phyloP scores from a whole-genome alignment of 345 rosid genomes.

The Brassica cretica region DNA sequence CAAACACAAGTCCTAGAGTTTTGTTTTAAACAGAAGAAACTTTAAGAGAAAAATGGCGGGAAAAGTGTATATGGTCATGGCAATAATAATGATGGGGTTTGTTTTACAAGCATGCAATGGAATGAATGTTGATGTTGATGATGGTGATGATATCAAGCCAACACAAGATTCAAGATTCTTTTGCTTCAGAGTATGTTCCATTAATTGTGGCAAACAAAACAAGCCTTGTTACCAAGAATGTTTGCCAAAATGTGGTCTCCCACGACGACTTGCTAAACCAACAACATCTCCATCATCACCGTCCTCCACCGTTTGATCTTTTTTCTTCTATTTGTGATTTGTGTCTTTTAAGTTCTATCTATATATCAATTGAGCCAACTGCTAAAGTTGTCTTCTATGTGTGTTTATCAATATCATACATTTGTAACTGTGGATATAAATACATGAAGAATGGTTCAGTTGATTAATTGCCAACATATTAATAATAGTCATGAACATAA shows the following conservation, averaged over 20 bases:
- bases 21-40: not conserved
- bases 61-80: slow-evolving; percentile 13
- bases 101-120: slow-evolving; percentile 32
- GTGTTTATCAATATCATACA: not conserved
- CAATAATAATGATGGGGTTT: slow-evolving; percentile 24
- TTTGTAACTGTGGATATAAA: no score
- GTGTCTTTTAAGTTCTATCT: not conserved
- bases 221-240: slow-evolving; percentile 29
- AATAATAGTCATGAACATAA: no score
- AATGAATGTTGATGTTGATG: not conserved
- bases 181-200: slow-evolving; percentile 36
- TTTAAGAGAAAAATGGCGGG: slow-evolving; percentile 26
- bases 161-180: not conserved
- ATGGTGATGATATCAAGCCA: not conserved
- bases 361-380: not conserved
- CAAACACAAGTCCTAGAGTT: not conserved
- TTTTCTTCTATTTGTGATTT: not conserved
- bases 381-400: not conserved
- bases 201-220: slow-evolving; percentile 29
- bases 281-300: not conserved
- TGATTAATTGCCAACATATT: no score
- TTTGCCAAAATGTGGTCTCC: slow-evolving; percentile 30
- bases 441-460: no score
- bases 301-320: not conserved
- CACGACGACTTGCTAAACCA: not conserved